A percentile compares a stretch with the other conserved stretches of the same genome.
Conservation (phyloP, 495 filamentous ascomycete species). For the Hypomontagnella submonticulosa region DNA sequence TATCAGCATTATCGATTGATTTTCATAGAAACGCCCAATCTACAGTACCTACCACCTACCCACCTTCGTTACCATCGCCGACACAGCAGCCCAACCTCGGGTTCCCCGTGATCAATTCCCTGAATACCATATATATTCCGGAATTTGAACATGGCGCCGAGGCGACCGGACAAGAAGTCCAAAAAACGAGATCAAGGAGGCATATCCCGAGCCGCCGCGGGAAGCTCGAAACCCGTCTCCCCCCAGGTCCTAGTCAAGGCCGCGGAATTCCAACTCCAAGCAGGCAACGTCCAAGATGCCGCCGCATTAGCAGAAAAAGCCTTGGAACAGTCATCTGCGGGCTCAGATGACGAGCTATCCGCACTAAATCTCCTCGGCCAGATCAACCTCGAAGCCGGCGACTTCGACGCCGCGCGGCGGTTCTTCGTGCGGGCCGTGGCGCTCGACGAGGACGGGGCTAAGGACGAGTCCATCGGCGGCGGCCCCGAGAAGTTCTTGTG, state of each 20-base stretch:
- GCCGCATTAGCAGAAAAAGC: constrained; percentile 72
- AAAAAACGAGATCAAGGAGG: constrained; percentile 51
- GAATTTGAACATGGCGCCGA: constrained; percentile 53
- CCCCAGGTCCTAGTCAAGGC: constrained; percentile 66
- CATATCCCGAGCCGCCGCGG: constrained; percentile 39
- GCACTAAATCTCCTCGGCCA: constrained; percentile 84
- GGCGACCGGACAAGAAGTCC: constrained; percentile 56
- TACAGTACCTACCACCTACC: background rate
- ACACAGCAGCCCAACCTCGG: background rate
- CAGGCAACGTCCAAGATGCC: constrained; percentile 74
- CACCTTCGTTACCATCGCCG: constrained; percentile 6
- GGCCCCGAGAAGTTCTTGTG: constrained; percentile 96
- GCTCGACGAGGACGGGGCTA: constrained; percentile 77
- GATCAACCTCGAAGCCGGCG: constrained; percentile 85
- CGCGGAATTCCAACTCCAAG: constrained; percentile 75
- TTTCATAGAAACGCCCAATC: constrained; percentile 17
- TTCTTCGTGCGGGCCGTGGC: constrained; percentile 76
- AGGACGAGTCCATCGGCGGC: constrained; percentile 69
- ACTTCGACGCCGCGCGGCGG: constrained; percentile 73
- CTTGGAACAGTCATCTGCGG: constrained; percentile 57
- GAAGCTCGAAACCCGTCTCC: constrained; percentile 47
- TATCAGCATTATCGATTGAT: constrained; percentile 40
- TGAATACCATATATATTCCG: background rate
- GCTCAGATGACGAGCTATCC: constrained; percentile 60
- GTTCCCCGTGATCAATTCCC: background rate